phyloP scores from a whole-genome alignment of 2,329 filamentous ascomycete genomes.

The Bisporella sp. region DNA sequence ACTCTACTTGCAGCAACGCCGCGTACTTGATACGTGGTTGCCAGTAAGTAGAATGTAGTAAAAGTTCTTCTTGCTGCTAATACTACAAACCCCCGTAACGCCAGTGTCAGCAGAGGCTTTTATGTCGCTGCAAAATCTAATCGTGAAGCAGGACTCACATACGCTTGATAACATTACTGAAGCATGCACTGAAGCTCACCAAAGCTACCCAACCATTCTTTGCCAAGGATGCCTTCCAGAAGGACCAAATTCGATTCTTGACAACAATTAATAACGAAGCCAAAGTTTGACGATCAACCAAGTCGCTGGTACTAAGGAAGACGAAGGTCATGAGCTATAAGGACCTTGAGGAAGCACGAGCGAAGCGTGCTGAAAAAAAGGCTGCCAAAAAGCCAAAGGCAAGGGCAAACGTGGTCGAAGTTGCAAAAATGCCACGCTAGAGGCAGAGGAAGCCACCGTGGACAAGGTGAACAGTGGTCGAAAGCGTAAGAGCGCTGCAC shows the following conservation, averaged over 20 bases:
- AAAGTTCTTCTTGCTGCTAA: too few species aligned
- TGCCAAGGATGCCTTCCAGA: neutral
- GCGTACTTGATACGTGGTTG: too few species aligned
- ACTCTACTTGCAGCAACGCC: too few species aligned
- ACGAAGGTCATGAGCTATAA: too few species aligned
- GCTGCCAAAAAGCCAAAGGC: too few species aligned
- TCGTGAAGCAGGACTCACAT: neutral
- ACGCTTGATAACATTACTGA: neutral
- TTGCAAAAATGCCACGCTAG: neutral
- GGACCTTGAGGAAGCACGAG: too few species aligned
- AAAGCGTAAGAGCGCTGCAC: neutral
- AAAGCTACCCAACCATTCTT: neutral
- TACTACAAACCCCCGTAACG: too few species aligned
- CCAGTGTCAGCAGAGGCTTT: too few species aligned
- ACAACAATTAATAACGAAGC: too few species aligned
- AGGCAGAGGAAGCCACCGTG: neutral
- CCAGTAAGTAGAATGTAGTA: too few species aligned
- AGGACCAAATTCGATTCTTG: neutral
- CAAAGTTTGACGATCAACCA: neutral
- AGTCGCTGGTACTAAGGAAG: neutral
- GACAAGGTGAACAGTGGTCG: neutral
- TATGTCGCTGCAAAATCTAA: neutral
- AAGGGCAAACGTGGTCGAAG: too few species aligned
- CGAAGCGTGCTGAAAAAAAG: too few species aligned
- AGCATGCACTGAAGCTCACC: neutral